Base-by-base conservation (phyloP, 805 yeast species). In the Lachancea kluyveri region DNA sequence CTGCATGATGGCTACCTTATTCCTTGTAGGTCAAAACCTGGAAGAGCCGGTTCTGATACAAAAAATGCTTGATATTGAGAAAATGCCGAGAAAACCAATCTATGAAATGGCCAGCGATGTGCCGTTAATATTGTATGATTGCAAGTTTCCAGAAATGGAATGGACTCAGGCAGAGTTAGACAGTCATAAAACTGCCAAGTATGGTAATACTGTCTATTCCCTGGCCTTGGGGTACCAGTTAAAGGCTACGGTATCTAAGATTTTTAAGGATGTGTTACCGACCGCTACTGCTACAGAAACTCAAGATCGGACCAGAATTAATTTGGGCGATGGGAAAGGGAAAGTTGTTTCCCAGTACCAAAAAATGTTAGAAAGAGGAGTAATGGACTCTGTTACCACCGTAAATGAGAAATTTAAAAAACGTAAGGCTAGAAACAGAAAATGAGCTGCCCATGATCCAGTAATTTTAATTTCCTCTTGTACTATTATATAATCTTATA, bases 61-160 rank as follows among this genome's bases (percentile, higher is more conserved):
- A 8, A 68, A 74, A 2, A 60, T 92, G 37, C 54, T 88, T 26
- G 70, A 90, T 46, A 60, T 74, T 1, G 65, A 63, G 4, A 61
- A 57, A 23, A 64, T 59, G 30, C 85, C 94, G 0, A 59, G 73
- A 18, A 76, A 79, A 42, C 98, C 98, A 1, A 60, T 69, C 3
- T 92, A 81, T 51, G 87, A 77, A 24, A 84, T 90, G 84, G 97
- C 95, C 0, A 72, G 80, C 50, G 97, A 90, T 43, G 61, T 80
- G 5, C 98, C 98, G 1, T 64, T 92, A 44, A 78, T 90, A 3
- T 60, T 92, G 24, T 87, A 80, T 52, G 94, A 90, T 50, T 90
- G 97, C 57, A 73, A 70, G 9, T 92, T 73, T 51, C 74, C 76
- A 6, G 69, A 68, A 3, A 67, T 87, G 59, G 78, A 75, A 41